Evolutionary conservation across 495 filamentous ascomycete species (phyloP).

Genomic region (Lophiotrema nucula): DNA sequence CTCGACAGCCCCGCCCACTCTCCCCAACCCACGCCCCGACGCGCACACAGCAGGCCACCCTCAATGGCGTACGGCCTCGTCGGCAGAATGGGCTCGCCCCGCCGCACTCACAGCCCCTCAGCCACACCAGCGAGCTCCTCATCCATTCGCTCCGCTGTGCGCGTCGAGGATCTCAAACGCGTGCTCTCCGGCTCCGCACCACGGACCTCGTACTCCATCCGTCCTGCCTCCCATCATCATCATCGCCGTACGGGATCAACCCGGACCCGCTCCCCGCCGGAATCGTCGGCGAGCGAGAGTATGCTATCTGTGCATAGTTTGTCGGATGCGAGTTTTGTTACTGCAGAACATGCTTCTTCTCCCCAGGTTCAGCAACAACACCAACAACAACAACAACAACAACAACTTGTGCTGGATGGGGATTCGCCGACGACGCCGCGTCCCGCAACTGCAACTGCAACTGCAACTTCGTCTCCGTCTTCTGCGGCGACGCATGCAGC

Average conservation of each 20-base stretch:
- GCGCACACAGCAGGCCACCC: constrained; percentile 25
- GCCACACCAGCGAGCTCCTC: constrained; percentile 55
- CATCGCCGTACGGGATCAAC: neutral
- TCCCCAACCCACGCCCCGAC: constrained; percentile 13
- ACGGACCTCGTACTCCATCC: constrained; percentile 19
- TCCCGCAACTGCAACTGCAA: neutral
- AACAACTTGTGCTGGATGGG: no score
- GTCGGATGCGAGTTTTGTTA: constrained; percentile 21
- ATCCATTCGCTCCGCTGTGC: constrained; percentile 65
- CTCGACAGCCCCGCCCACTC: constrained; percentile 22
- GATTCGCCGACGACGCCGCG: neutral
- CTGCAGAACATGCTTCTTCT: constrained; percentile 15
- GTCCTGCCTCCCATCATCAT: constrained; percentile 7
- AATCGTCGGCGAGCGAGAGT: constrained; percentile 9
- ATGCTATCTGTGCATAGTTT: constrained; percentile 26
- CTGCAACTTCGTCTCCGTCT: constrained; percentile 5
- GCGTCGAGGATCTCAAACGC: constrained; percentile 82
- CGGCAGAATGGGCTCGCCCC: constrained; percentile 23
- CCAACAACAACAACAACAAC: no score
- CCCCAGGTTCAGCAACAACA: neutral
- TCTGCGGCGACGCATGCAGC: constrained; percentile 7
- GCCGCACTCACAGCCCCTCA: constrained; percentile 48
- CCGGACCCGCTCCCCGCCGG: constrained; percentile 27
- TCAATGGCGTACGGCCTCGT: constrained; percentile 34
- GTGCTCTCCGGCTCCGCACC: constrained; percentile 54